Conservation (phyloP, 1,284 basidiomycete genomes). For the Vanrija pseudolonga region DNA sequence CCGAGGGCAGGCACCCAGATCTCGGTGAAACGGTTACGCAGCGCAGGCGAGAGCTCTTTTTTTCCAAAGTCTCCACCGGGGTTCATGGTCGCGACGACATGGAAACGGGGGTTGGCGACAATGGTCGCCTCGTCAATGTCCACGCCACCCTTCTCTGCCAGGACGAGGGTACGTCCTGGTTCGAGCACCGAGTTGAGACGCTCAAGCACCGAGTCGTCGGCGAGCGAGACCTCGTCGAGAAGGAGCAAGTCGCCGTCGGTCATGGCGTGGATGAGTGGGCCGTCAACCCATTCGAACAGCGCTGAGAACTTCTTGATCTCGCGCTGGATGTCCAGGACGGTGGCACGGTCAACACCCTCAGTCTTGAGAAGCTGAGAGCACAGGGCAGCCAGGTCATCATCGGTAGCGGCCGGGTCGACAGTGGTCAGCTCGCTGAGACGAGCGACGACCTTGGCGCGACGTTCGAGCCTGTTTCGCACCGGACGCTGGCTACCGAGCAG, state of each 20-base stretch:
- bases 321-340: conserved; percentile 11
- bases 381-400: conserved; percentile 26
- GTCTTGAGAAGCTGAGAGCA: conserved; percentile 8
- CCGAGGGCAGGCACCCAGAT: conserved; percentile 95
- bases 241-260: conserved; percentile 76
- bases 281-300: conserved; percentile 95
- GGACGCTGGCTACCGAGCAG: conserved; percentile 92
- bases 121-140: conserved; percentile 67
- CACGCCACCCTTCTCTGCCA: conserved; percentile 86
- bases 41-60: conserved; percentile 94
- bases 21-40: conserved; percentile 97
- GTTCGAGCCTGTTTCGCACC: conserved; percentile 68
- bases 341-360: conserved; percentile 11
- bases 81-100: conserved; percentile 98
- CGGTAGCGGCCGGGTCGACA: conserved; percentile 19
- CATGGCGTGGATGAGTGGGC: conserved; percentile 93
- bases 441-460: conserved; percentile 43
- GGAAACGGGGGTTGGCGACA: conserved; percentile 66
- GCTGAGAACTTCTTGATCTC: conserved; percentile 57
- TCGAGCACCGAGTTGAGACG: conserved; percentile 96
- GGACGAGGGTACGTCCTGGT: conserved; percentile 78
- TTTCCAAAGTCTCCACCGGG: conserved; percentile 99
- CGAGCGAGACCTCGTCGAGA: conserved; percentile 95
- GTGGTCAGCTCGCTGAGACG: conserved; percentile 36
- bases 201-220: conserved; percentile 97